Conservation (phyloP, 805 yeast genomes). For the Candida schatavii region DNA sequence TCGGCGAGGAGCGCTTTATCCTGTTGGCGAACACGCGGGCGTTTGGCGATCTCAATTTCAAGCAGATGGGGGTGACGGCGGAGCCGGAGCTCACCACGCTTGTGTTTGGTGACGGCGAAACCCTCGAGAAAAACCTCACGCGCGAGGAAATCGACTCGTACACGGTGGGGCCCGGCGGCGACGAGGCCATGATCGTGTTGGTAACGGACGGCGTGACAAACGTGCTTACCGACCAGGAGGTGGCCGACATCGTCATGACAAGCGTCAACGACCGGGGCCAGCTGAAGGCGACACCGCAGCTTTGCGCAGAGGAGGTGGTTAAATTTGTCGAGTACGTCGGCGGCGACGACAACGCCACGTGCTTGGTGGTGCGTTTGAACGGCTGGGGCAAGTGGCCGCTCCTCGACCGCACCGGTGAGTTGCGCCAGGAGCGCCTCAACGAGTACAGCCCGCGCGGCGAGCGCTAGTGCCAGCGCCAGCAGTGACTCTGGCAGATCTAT, state of each 20-base stretch:
- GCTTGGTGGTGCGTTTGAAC: constrained; percentile 69
- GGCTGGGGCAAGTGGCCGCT: constrained; percentile 97
- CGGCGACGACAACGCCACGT: constrained; percentile 95
- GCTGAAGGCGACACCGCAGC: constrained; percentile 74
- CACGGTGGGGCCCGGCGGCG: constrained; percentile 64
- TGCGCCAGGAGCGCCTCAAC: constrained; percentile 68
- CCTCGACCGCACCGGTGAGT: constrained; percentile 75
- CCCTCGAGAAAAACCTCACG: constrained; percentile 36
- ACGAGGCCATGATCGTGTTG: constrained; percentile 80
- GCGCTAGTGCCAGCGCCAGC: constrained; percentile 59
- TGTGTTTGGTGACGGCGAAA: constrained; percentile 55
- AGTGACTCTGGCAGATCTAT: constrained; percentile 50
- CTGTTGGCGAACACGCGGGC: constrained; percentile 88
- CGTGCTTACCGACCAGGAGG: constrained; percentile 81
- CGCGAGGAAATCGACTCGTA: constrained; percentile 30
- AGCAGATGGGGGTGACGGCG: constrained; percentile 80
- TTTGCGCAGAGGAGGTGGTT: constrained; percentile 81
- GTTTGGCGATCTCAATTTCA: constrained; percentile 84
- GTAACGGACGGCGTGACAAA: constrained; percentile 88
- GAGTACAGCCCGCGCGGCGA: constrained; percentile 36
- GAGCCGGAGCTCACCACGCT: constrained; percentile 84
- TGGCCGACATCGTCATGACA: constrained; percentile 80
- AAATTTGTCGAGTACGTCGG: constrained; percentile 82
- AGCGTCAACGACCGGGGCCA: constrained; percentile 64
- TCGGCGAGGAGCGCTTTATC: constrained; percentile 85